Evolutionary conservation across 805 yeast genomes (phyloP).

Genomic region (Cyberlindnera maritima): DNA sequence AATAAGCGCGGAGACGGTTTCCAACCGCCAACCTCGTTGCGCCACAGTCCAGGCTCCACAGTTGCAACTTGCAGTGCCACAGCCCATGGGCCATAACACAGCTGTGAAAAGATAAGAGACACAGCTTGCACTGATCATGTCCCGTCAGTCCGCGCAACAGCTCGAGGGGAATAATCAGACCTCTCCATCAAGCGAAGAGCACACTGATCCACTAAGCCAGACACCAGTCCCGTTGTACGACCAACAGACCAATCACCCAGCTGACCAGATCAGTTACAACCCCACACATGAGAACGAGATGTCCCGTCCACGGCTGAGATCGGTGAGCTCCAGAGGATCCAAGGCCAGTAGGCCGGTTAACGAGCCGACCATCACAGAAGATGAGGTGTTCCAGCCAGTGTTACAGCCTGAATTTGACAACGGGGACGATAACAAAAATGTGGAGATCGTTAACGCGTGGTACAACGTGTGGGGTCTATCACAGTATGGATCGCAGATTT

Average conservation of each 20-base stretch:
- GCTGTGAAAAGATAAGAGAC: too few relatives aligned
- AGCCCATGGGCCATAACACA: too few relatives aligned
- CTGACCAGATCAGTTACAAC: background rate
- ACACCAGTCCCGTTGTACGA: background rate
- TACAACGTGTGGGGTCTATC: constrained; percentile 18
- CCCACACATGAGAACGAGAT: background rate
- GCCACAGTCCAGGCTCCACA: too few relatives aligned
- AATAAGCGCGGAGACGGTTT: too few relatives aligned
- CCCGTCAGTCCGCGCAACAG: too few relatives aligned
- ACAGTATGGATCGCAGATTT: constrained; percentile 33
- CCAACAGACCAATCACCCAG: background rate
- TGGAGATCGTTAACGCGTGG: background rate
- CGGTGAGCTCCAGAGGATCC: background rate
- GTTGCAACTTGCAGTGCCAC: too few relatives aligned
- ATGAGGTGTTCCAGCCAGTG: background rate
- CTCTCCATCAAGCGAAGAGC: background rate
- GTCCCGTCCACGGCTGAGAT: constrained; percentile 1
- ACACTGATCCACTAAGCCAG: background rate
- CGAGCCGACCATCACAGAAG: constrained; percentile 1
- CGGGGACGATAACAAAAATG: constrained; percentile 1
- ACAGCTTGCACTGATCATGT: too few relatives aligned
- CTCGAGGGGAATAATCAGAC: too few relatives aligned
- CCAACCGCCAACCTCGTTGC: too few relatives aligned
- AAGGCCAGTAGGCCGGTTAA: background rate
- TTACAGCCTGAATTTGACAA: background rate